These are phyloP conservation scores for Penicillium robsamsonii DNA, from an alignment of 495 filamentous ascomycete genomes.

Conservation along the genomic window DNA sequence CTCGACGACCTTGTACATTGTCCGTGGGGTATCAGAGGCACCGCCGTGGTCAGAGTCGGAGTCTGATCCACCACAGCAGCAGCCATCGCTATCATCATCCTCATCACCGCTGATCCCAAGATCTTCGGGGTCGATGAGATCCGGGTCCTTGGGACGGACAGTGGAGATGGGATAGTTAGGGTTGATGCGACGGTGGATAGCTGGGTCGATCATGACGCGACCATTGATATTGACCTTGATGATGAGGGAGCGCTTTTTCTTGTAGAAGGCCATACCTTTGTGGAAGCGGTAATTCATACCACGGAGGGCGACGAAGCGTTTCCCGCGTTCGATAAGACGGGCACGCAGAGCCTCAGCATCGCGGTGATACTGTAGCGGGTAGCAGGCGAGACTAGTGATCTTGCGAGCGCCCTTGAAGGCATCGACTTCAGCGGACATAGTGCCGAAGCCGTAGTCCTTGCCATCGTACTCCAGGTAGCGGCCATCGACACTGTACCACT, in stretches of 20 bases:
- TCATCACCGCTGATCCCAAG: constrained; percentile 46
- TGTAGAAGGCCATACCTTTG: constrained; percentile 77
- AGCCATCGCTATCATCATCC: constrained; percentile 41
- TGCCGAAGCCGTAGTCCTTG: constrained; percentile 68
- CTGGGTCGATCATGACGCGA: constrained; percentile 87
- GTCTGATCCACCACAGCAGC: constrained; percentile 48
- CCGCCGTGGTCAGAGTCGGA: constrained; percentile 48
- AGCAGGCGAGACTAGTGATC: constrained; percentile 74
- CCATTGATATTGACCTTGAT: constrained; percentile 89
- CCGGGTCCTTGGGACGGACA: constrained; percentile 73
- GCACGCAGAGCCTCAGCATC: constrained; percentile 62
- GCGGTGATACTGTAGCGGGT: constrained; percentile 80
- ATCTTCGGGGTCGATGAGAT: constrained; percentile 54
- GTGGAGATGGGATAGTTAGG: constrained; percentile 84
- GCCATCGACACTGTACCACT: constrained; percentile 80
- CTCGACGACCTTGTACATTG: constrained; percentile 64
- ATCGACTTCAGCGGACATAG: constrained; percentile 68
- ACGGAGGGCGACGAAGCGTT: constrained; percentile 74
- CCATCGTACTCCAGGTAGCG: constrained; percentile 84
- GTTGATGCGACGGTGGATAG: constrained; percentile 81
- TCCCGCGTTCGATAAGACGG: constrained; percentile 78
- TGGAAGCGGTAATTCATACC: constrained; percentile 87
- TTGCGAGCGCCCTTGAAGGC: constrained; percentile 81
- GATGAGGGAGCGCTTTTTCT: constrained; percentile 69
- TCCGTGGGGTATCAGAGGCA: constrained; percentile 53